These are phyloP conservation scores for Ogataea siamensis DNA, from an alignment of 805 yeast genomes.

Conservation along the genomic window DNA sequence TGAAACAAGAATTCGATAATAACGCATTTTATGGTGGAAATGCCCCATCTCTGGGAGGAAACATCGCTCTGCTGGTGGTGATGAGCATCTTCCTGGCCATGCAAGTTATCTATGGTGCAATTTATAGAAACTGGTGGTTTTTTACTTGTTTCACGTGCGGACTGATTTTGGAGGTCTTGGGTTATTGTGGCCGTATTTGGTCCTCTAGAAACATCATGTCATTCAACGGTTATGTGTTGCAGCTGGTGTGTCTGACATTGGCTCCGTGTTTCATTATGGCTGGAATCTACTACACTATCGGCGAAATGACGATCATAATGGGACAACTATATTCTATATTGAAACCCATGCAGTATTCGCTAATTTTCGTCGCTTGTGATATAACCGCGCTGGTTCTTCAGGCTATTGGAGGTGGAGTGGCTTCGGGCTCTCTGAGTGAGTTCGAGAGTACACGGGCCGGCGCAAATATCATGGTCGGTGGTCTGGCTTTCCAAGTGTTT, in stretches of 20 bases:
- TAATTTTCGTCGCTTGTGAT: slow-evolving; percentile 66
- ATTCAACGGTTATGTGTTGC: slow-evolving; percentile 51
- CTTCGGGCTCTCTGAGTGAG: slow-evolving; percentile 44
- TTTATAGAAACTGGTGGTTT: slow-evolving; percentile 65
- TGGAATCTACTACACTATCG: slow-evolving; percentile 70
- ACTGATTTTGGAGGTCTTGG: slow-evolving; percentile 59
- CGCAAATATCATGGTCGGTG: slow-evolving; percentile 66
- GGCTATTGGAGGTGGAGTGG: slow-evolving; percentile 77
- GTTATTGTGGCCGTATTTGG: slow-evolving; percentile 60
- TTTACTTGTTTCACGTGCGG: slow-evolving; percentile 57
- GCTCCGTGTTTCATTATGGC: slow-evolving; percentile 87
- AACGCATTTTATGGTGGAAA: slow-evolving; percentile 37
- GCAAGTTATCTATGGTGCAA: slow-evolving; percentile 45
- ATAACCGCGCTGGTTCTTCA: slow-evolving; percentile 64
- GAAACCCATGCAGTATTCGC: slow-evolving; percentile 59
- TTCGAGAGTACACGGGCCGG: slow-evolving; percentile 35
- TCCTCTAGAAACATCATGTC: slow-evolving; percentile 39
- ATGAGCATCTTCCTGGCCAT: slow-evolving; percentile 46
- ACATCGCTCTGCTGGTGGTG: slow-evolving; percentile 52
- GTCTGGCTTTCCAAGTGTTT: slow-evolving; percentile 67
- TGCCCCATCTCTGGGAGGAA: slow-evolving; percentile 57
- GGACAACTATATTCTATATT: slow-evolving; percentile 52
- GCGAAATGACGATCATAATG: slow-evolving; percentile 61
- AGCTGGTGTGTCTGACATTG: slow-evolving; percentile 65
- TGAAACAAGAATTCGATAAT: slow-evolving; percentile 18